Evolutionary conservation across 225 moss, liverwort and hornwort genomes (phyloP).

Genomic region (Neckera pumila): DNA sequence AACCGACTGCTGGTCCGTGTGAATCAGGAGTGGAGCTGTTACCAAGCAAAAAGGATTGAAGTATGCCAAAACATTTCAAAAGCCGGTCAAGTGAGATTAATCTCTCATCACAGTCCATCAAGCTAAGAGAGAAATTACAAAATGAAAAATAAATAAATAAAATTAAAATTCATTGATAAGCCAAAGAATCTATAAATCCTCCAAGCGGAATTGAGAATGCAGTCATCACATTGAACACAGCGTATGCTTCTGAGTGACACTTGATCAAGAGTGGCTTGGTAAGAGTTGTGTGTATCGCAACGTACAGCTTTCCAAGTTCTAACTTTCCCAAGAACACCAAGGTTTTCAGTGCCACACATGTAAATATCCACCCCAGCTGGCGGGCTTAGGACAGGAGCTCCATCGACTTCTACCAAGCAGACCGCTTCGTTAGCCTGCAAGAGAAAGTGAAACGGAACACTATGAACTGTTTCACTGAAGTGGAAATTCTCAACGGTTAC

Average conservation of each 20-base stretch:
- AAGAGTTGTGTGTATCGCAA: conserved; percentile 8
- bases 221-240: background rate
- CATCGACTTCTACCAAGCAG: conserved; percentile 83
- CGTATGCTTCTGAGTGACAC: background rate
- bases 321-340: conserved; percentile 85
- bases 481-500: background rate
- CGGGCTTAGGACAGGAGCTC: conserved; percentile 78
- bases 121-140: background rate
- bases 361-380: conserved; percentile 49
- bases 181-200: background rate
- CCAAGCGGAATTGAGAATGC: background rate
- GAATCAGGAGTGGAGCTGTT: background rate
- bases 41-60: background rate
- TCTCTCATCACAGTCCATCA: background rate
- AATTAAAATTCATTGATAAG: background rate
- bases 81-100: background rate
- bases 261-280: background rate
- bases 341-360: conserved; percentile 80
- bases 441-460: background rate
- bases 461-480: background rate
- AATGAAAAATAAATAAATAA: background rate
- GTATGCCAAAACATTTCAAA: background rate
- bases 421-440: conserved; percentile 99
- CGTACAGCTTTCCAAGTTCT: conserved; percentile 93
- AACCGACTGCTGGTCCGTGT: background rate